Conservation (phyloP, 2,329 filamentous ascomycete species). For the Intubia oerlemansii region DNA sequence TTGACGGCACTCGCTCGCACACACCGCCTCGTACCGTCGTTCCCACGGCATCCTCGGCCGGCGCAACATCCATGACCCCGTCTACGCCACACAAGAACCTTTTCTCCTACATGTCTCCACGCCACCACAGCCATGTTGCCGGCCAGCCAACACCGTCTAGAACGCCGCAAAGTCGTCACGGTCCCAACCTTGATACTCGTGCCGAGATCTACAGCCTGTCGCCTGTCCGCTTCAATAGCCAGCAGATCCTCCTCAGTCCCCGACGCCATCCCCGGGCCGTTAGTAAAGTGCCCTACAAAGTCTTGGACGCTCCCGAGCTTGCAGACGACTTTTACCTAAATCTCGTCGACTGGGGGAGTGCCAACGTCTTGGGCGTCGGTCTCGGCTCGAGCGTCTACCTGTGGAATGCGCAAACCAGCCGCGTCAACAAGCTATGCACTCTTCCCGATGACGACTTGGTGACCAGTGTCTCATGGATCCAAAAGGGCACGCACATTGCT, state of each 20-base stretch:
- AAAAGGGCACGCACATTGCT: constrained; percentile 85
- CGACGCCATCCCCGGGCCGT: constrained; percentile 75
- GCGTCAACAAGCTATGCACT: constrained; percentile 86
- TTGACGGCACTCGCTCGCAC: constrained; percentile 50
- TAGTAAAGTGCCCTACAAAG: constrained; percentile 94
- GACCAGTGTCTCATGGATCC: constrained; percentile 96
- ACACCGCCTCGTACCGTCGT: constrained; percentile 41
- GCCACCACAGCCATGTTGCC: constrained; percentile 44
- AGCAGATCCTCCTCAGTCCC: constrained; percentile 80
- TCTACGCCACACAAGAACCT: constrained; percentile 96
- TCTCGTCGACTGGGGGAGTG: constrained; percentile 91
- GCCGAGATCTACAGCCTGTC: constrained; percentile 93
- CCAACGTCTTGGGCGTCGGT: constrained; percentile 82
- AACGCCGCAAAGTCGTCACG: constrained; percentile 74
- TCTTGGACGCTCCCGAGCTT: constrained; percentile 84
- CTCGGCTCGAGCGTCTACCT: constrained; percentile 89
- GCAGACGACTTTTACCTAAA: constrained; percentile 98
- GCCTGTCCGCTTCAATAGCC: constrained; percentile 78
- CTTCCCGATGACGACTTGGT: constrained; percentile 62
- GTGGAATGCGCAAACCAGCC: constrained; percentile 86
- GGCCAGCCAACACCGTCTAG: constrained; percentile 77
- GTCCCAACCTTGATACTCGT: constrained; percentile 68
- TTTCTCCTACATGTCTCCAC: constrained; percentile 72
- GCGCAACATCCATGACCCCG: constrained; percentile 64
- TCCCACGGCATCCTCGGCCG: constrained; percentile 5